phyloP scores from a whole-genome alignment of 768 basidiomycete genomes.

The Tricholoma saponaceum region DNA sequence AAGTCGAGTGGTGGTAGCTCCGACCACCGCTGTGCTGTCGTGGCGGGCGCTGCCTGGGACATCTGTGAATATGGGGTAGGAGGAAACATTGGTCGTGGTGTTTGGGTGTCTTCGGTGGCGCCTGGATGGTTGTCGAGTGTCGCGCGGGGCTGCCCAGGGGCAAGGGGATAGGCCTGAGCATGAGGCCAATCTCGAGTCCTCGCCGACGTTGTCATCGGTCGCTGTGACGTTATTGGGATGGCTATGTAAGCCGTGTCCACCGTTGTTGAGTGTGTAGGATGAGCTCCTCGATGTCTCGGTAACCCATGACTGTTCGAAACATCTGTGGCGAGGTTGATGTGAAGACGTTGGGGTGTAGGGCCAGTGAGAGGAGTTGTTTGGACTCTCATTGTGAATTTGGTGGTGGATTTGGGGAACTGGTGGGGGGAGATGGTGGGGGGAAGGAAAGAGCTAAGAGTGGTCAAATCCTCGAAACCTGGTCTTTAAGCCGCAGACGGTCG shows the following conservation, averaged over 20 bases:
- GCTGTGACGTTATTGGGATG: background rate
- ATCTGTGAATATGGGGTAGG: background rate
- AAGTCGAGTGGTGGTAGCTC: background rate
- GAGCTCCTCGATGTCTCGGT: background rate
- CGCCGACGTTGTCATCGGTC: background rate
- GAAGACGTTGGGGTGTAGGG: background rate
- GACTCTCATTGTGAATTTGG: background rate
- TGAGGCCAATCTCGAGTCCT: background rate
- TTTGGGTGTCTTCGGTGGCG: background rate
- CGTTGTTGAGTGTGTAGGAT: background rate
- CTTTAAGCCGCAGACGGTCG: too few species aligned
- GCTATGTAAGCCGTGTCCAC: too few species aligned
- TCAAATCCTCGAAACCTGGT: too few species aligned
- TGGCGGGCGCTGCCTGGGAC: background rate
- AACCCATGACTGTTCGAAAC: background rate
- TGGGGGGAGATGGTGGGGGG: background rate
- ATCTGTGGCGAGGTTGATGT: background rate
- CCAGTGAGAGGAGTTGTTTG: background rate
- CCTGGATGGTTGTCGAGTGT: background rate
- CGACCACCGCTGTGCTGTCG: background rate
- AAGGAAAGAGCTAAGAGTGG: too few species aligned
- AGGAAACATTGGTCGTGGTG: background rate
- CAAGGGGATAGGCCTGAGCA: too few species aligned
- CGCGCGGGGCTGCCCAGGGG: background rate
- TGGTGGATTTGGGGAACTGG: background rate